Percentiles rank a stretch among this genome's conserved stretches.
Conservation (phyloP, 1,139 yeast species). For the Lizanozyma gosingica region DNA sequence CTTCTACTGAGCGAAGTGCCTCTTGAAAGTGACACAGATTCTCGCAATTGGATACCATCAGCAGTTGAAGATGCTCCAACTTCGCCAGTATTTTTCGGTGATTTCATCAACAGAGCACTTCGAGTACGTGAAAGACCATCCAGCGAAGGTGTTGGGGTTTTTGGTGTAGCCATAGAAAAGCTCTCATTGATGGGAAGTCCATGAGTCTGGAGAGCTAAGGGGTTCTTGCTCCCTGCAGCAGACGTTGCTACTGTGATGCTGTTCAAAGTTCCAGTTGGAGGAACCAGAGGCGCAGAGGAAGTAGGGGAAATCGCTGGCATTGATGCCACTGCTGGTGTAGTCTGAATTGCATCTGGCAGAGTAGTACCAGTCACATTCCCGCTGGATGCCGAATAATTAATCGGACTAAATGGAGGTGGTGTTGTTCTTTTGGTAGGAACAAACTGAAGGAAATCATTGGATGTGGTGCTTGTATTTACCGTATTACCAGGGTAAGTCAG, state of each 20-base stretch:
- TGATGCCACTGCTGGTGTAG: too few relatives aligned
- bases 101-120: not conserved
- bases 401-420: not conserved
- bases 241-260: not conserved
- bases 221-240: not conserved
- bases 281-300: not conserved
- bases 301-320: too few relatives aligned
- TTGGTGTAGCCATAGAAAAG: slow-evolving; percentile 6
- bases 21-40: not conserved
- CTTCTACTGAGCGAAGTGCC: not conserved
- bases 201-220: slow-evolving; percentile 9
- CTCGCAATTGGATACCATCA: not conserved
- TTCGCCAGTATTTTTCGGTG: not conserved
- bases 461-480: too few relatives aligned
- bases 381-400: slow-evolving; percentile 2
- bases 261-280: not conserved
- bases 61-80: not conserved
- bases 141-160: slow-evolving; percentile 10
- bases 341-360: not conserved
- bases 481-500: too few relatives aligned
- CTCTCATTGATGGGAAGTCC: slow-evolving; percentile 3
- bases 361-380: too few relatives aligned
- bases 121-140: not conserved
- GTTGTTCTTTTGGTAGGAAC: not conserved
- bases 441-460: not conserved